Evolutionary conservation across 2,329 filamentous ascomycete genomes (phyloP).

Genomic region (Nigrograna mackinnonii): DNA sequence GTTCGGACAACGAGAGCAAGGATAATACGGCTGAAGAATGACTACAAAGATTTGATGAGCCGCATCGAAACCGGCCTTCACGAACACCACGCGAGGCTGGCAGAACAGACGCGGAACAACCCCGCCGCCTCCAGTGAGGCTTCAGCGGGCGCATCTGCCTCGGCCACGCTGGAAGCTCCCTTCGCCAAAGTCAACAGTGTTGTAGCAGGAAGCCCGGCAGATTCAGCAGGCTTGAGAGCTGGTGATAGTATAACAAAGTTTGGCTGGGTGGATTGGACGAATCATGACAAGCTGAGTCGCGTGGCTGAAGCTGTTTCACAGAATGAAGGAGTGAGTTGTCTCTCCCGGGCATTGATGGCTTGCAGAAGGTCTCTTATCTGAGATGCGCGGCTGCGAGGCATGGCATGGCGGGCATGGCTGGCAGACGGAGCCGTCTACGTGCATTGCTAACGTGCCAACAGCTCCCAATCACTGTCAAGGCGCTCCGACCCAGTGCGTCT

Average conservation of each 20-base stretch:
- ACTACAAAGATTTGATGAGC: conserved; percentile 88
- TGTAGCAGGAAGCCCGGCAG: conserved; percentile 76
- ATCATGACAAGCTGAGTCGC: conserved; percentile 83
- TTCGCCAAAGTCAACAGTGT: conserved; percentile 94
- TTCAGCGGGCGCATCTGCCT: conserved; percentile 14
- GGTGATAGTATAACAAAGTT: conserved; percentile 86
- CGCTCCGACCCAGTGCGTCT: conserved; percentile 51
- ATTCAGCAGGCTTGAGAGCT: conserved; percentile 74
- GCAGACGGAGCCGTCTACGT: conserved; percentile 4
- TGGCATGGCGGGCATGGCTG: conserved; percentile 5
- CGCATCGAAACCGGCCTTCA: conserved; percentile 85
- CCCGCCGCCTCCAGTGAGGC: conserved; percentile 21
- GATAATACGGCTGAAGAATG: conserved; percentile 88
- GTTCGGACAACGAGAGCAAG: conserved; percentile 90
- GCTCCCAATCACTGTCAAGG: conserved; percentile 72
- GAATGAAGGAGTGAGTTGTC: conserved; percentile 78
- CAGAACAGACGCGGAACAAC: conserved; percentile 47
- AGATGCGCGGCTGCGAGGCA: conserved; percentile 9
- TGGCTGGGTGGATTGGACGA: conserved; percentile 79
- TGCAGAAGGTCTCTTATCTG: background rate
- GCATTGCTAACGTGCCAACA: conserved; percentile 47
- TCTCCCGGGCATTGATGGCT: conserved; percentile 7
- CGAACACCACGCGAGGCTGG: conserved; percentile 79
- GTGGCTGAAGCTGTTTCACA: conserved; percentile 89
- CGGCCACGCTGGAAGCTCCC: conserved; percentile 57